phyloP scores from a whole-genome alignment of 352 stramenopile genomes.

The Globisporangium abappressorium region DNA sequence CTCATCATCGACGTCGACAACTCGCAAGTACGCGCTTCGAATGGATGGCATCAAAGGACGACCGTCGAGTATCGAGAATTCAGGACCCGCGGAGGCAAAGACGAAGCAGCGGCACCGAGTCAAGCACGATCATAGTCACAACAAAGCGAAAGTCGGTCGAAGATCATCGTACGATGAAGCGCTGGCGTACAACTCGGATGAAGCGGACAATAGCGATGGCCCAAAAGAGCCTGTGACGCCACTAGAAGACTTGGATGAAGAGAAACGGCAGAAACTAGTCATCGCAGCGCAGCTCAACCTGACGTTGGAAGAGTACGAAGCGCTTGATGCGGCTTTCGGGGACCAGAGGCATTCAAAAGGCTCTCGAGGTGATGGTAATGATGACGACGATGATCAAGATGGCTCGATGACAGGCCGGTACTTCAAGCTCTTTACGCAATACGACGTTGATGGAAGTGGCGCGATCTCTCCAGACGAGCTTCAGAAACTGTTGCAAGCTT shows the following conservation, averaged over 20 bases:
- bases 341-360: slow-evolving; percentile 1
- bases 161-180: slow-evolving; percentile 25
- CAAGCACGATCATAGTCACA: slow-evolving; percentile 7
- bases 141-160: neutral
- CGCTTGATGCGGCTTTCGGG: slow-evolving; percentile 57
- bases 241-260: slow-evolving; percentile 51
- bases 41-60: slow-evolving; percentile 39
- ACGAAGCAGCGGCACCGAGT: slow-evolving; percentile 1
- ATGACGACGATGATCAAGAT: slow-evolving; percentile 14
- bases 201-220: slow-evolving; percentile 9
- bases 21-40: slow-evolving; percentile 46
- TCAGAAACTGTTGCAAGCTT: slow-evolving; percentile 42
- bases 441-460: slow-evolving; percentile 76
- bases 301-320: slow-evolving; percentile 67
- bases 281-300: slow-evolving; percentile 66
- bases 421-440: slow-evolving; percentile 58
- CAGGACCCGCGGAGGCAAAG: slow-evolving; percentile 16
- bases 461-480: slow-evolving; percentile 74
- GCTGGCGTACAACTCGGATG: slow-evolving; percentile 36
- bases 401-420: slow-evolving; percentile 48
- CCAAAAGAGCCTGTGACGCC: slow-evolving; percentile 10
- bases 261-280: slow-evolving; percentile 35
- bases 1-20: slow-evolving; percentile 11
- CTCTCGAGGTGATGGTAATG: slow-evolving; percentile 13
- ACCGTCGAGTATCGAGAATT: slow-evolving; percentile 14